Evolutionary conservation across 495 filamentous ascomycete genomes (phyloP).

Genomic region (Aspergillus bridgeri): DNA sequence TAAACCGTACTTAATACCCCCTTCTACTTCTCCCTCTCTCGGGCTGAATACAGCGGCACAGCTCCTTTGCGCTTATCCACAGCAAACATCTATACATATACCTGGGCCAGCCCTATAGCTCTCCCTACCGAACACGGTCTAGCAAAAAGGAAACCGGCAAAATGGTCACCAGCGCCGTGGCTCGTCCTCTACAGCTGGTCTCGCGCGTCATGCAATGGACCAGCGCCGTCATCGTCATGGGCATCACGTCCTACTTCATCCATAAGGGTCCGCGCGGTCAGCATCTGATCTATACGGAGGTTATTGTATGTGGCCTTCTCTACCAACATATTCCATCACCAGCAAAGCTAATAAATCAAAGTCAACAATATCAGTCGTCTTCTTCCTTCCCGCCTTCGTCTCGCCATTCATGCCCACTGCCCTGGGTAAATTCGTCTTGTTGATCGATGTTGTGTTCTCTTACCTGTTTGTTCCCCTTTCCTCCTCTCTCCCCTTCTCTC

Average conservation of each 20-base stretch:
- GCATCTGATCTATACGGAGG: conserved; percentile 52
- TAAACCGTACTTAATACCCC: background rate
- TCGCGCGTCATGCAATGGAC: conserved; percentile 46
- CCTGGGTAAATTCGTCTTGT: conserved; percentile 42
- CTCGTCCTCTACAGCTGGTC: conserved; percentile 37
- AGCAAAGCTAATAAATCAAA: background rate
- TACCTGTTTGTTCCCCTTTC: conserved; percentile 44
- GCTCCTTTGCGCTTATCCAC: background rate
- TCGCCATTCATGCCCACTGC: conserved; percentile 45
- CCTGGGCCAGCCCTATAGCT: background rate
- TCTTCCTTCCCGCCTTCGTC: conserved; percentile 56
- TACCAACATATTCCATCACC: background rate
- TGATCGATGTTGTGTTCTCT: conserved; percentile 59
- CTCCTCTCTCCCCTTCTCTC: background rate
- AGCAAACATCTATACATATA: background rate
- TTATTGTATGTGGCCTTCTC: conserved; percentile 47
- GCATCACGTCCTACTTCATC: conserved; percentile 56
- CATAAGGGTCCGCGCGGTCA: conserved; percentile 33
- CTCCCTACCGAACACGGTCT: background rate
- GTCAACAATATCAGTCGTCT: conserved; percentile 53
- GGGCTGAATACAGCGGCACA: background rate
- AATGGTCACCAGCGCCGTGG: conserved; percentile 32
- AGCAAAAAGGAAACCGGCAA: conserved; percentile 5
- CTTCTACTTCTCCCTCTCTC: background rate
- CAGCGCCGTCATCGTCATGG: conserved; percentile 59